Base-by-base conservation (phyloP, 1,139 yeast species). In the Suhomyces ambrosiae region DNA sequence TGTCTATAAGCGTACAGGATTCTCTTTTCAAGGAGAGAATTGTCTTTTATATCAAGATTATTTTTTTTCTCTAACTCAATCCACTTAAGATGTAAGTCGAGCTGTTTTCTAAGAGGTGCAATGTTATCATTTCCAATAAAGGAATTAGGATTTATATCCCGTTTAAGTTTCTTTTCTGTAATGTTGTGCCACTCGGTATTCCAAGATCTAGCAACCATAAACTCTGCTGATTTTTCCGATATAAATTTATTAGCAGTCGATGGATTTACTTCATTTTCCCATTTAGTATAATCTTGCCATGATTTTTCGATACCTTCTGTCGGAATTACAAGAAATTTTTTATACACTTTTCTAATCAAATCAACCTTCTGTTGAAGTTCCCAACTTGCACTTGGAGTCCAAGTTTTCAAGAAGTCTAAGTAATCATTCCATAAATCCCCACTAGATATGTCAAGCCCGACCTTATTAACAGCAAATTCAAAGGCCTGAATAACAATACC, bases 301-400 rank as follows among this genome's bases (percentile, higher is more conserved):
- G 86, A 68, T 19, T 71, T 70, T 56, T 90, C 97, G 35, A 92
- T 68, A 40, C 82, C 80, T 41, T 76, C 77, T 22, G 87, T 72
- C 3, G 98, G 98, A 24, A 82, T 72, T 17, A 76, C 71, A 23
- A 89, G 71, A 48, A 86, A 80, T 42, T 77, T 76, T 50, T 85
- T 80, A 60, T 84, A 88, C 5, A 85, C 76, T 50, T 82, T 83
- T 52, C 97, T 72, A 35, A 86, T 76, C 52, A 83, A 69, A 54
- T 88, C 96, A 52, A 77, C 73, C 47, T 86, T 83, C 52, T 86
- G 94, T 55, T 86, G 94, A 48, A 81, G 85, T 56, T 90, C 97
- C 87, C 95, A 87, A 31, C 84, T 78, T 27, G 87, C 82, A 11
- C 80, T 67, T 1, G 95, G 87, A 22, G 84, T 85, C 85, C 92